Evolutionary conservation across 371 early-diverging fungal genomes (phyloP).

Genomic region (Mucor sp.): DNA sequence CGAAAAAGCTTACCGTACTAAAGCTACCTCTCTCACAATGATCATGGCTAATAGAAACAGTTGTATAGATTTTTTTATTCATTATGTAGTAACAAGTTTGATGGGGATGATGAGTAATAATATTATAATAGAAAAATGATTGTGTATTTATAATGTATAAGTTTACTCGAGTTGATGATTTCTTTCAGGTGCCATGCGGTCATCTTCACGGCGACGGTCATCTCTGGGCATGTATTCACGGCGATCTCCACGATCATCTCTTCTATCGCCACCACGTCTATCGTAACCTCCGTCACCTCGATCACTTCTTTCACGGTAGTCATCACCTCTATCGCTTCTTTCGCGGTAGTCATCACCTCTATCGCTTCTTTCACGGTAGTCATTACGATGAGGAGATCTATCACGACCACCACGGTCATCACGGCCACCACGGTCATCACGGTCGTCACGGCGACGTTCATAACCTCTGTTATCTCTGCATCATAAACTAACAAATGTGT

Average conservation of each 20-base stretch:
- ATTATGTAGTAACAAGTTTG: neutral
- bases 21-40: neutral
- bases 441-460: slow-evolving; percentile 12
- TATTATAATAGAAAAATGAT: neutral
- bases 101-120: neutral
- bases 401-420: neutral
- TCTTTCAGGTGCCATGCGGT: neutral
- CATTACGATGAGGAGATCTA: too few species aligned
- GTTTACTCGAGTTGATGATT: neutral
- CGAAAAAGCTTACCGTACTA: neutral
- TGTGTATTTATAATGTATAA: neutral
- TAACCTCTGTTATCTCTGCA: slow-evolving; percentile 4
- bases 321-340: too few species aligned
- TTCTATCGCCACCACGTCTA: neutral
- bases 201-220: neutral
- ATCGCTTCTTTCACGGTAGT: too few species aligned
- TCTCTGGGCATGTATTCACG: neutral
- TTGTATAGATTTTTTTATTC: neutral
- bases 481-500: neutral
- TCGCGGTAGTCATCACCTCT: too few species aligned
- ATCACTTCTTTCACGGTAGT: too few species aligned
- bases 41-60: neutral
- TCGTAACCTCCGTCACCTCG: too few species aligned
- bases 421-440: neutral
- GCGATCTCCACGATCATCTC: slow-evolving; percentile 2